Conservation (phyloP, 1,139 yeast species). For the Saccharomyces hybrid region DNA sequence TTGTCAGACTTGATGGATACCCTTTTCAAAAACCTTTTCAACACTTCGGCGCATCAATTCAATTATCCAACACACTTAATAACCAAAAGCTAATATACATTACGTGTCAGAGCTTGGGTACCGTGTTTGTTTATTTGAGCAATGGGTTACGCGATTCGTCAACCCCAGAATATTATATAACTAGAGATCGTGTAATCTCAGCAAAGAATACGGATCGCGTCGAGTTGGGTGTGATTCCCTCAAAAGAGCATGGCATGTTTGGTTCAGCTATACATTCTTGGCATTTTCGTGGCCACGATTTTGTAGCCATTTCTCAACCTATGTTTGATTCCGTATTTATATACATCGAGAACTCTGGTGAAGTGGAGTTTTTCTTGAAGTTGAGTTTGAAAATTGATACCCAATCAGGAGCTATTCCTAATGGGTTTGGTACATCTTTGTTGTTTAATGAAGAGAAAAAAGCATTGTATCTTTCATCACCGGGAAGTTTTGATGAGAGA, state of each 20-base stretch:
- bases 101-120: conserved; percentile 33
- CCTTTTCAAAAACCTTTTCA: conserved; percentile 31
- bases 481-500: conserved; percentile 33
- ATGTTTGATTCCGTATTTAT: conserved; percentile 30
- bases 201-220: conserved; percentile 4
- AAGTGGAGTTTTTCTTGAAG: conserved; percentile 9
- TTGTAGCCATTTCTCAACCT: conserved; percentile 19
- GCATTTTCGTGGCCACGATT: conserved; percentile 8
- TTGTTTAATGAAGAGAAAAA: conserved; percentile 15
- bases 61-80: conserved; percentile 12
- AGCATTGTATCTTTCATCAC: conserved; percentile 34
- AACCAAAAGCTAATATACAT: conserved; percentile 26
- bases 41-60: conserved; percentile 33
- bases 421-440: conserved; percentile 33
- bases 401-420: conserved; percentile 22
- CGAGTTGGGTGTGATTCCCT: conserved; percentile 3
- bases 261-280: conserved; percentile 13
- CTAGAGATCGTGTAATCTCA: conserved; percentile 10
- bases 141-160: conserved; percentile 7
- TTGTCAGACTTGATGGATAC: conserved; percentile 8
- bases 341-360: conserved; percentile 25
- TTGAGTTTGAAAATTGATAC: conserved; percentile 14
- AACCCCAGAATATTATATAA: conserved; percentile 13
- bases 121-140: conserved; percentile 27
- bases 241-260: conserved; percentile 20